Evolutionary conservation across 768 basidiomycete species (phyloP).

Genomic region (Tulasnella sp.): DNA sequence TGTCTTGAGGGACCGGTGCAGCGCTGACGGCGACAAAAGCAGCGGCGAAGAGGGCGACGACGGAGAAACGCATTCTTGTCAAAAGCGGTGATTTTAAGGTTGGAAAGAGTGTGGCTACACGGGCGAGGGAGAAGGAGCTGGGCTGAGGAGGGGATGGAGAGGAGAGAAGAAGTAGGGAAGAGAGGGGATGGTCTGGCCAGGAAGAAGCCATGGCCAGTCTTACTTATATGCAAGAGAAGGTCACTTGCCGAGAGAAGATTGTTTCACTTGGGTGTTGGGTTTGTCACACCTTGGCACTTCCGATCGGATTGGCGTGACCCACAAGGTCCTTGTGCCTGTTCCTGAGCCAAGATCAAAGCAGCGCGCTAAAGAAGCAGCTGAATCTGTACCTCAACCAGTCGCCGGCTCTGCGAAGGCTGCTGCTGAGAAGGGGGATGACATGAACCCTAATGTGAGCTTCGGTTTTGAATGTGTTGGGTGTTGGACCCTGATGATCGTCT

Average conservation of each 20-base stretch:
- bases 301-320: too few relatives aligned
- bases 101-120: too few relatives aligned
- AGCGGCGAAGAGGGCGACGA: background rate
- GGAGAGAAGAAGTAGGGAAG: background rate
- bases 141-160: background rate
- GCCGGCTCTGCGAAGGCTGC: slow-evolving; percentile 53
- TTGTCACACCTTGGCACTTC: too few relatives aligned
- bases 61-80: background rate
- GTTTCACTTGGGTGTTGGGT: background rate
- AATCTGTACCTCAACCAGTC: slow-evolving; percentile 30
- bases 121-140: too few relatives aligned
- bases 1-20: background rate
- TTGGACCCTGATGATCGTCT: background rate
- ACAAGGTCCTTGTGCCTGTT: too few relatives aligned
- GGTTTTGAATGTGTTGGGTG: background rate
- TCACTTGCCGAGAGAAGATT: too few relatives aligned
- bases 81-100: too few relatives aligned
- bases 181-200: too few relatives aligned
- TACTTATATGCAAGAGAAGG: too few relatives aligned
- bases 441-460: slow-evolving; percentile 75
- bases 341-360: slow-evolving; percentile 37
- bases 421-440: slow-evolving; percentile 57
- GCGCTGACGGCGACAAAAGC: background rate
- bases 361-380: slow-evolving; percentile 61
- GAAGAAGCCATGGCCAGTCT: background rate